Conservation (phyloP, 768 basidiomycete genomes). For the Lactarius quietus region DNA sequence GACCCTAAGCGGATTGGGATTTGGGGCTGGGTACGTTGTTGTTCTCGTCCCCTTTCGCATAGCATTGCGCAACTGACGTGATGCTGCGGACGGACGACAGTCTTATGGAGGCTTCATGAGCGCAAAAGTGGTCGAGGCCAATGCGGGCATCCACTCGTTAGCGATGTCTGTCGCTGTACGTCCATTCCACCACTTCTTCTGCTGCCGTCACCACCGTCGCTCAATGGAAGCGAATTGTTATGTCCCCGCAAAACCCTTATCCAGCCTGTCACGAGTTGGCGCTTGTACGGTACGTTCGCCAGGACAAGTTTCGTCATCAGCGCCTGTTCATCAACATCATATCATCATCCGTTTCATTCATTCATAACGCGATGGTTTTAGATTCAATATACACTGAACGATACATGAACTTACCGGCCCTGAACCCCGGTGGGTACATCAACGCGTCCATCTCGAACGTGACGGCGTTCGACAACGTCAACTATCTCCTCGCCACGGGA, state of each 20-base stretch:
- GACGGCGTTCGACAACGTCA: constrained; percentile 74
- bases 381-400: constrained; percentile 98
- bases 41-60: no score
- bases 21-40: constrained; percentile 88
- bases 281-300: constrained; percentile 57
- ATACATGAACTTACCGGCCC: constrained; percentile 83
- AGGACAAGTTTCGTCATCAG: background rate
- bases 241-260: constrained; percentile 3
- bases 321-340: no score
- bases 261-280: constrained; percentile 87
- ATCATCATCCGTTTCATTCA: background rate
- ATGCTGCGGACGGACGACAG: constrained; percentile 37
- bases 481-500: constrained; percentile 91
- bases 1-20: constrained; percentile 88
- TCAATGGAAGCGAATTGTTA: background rate
- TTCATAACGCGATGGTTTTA: constrained; percentile 28
- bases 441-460: constrained; percentile 87
- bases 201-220: background rate
- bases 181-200: constrained; percentile 17
- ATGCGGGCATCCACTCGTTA: constrained; percentile 84
- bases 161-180: constrained; percentile 89
- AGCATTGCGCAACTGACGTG: no score
- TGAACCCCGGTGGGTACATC: constrained; percentile 84
- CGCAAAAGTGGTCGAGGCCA: constrained; percentile 85
- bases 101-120: constrained; percentile 97